These are phyloP conservation scores for Dryadomyces quercus-mongolicae DNA, from an alignment of 2,329 filamentous ascomycete species.

Conservation along the genomic window DNA sequence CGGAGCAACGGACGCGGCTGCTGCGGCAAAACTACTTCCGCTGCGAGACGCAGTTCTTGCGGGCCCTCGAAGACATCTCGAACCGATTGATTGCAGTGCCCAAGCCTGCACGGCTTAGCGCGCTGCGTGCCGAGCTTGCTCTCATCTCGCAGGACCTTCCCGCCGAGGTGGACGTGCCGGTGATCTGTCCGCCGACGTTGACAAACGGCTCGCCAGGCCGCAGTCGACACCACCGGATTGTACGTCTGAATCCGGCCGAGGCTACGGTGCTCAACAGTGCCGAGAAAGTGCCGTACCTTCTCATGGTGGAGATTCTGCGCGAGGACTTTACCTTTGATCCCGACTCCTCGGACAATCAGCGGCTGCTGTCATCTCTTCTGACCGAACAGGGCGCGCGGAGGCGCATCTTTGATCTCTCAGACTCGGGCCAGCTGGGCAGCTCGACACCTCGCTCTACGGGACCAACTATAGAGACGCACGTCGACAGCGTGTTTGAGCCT, in stretches of 20 bases:
- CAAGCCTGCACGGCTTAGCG: conserved; percentile 69
- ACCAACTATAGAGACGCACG: conserved; percentile 28
- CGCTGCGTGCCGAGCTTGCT: conserved; percentile 67
- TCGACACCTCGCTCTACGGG: conserved; percentile 14
- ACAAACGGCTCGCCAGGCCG: conserved; percentile 61
- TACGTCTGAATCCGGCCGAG: conserved; percentile 72
- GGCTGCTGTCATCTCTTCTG: conserved; percentile 46
- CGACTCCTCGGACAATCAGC: conserved; percentile 58
- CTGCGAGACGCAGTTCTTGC: conserved; percentile 68
- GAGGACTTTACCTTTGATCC: conserved; percentile 80
- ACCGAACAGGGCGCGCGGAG: conserved; percentile 44
- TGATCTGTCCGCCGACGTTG: conserved; percentile 66
- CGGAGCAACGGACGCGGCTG: conserved; percentile 56
- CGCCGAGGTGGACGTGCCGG: conserved; percentile 71
- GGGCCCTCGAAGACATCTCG: conserved; percentile 71
- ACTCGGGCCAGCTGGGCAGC: conserved; percentile 38
- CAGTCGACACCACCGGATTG: conserved; percentile 71
- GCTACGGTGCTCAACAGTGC: conserved; percentile 78
- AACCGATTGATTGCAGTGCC: conserved; percentile 74
- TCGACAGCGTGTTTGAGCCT: conserved; percentile 78
- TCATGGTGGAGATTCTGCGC: conserved; percentile 72
- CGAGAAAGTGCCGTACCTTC: conserved; percentile 71
- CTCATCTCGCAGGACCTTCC: conserved; percentile 71
- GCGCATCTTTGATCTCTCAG: conserved; percentile 57
- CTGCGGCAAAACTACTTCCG: conserved; percentile 74